A percentile compares a stretch with the other conserved stretches of the same genome.
phyloP scores from a whole-genome alignment of 805 yeast species.

The Sugiyamaella smithiae region DNA sequence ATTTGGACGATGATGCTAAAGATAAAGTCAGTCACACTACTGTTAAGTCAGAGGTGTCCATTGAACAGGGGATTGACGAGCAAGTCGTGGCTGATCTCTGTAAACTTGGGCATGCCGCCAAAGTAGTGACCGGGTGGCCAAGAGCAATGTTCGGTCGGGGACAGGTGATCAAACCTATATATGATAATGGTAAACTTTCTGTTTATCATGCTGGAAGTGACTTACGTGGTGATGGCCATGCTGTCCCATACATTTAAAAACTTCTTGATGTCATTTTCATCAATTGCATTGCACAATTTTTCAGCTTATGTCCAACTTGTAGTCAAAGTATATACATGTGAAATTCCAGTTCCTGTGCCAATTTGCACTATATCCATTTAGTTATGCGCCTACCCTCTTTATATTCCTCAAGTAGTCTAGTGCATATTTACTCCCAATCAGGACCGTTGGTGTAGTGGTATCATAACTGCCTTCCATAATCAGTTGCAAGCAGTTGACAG shows the following conservation, averaged over 20 bases:
- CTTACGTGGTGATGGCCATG: constrained; percentile 75
- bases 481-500: constrained; percentile 5
- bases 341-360: too few species aligned
- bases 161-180: constrained; percentile 56
- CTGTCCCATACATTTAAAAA: constrained; percentile 43
- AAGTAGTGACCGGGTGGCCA: constrained; percentile 40
- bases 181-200: constrained; percentile 37
- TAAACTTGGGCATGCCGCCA: constrained; percentile 55
- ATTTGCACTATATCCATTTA: too few species aligned
- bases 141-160: constrained; percentile 44
- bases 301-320: too few species aligned
- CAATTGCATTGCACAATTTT: background rate
- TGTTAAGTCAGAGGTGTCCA: constrained; percentile 49
- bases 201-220: constrained; percentile 72
- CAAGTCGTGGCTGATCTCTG: constrained; percentile 46
- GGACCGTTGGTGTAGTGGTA: constrained; percentile 7
- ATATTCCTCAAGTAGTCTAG: too few species aligned
- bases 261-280: background rate
- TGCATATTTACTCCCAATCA: too few species aligned
- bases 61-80: constrained; percentile 59
- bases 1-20: constrained; percentile 50
- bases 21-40: constrained; percentile 62
- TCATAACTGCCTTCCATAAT: constrained; percentile 5
- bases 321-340: too few species aligned
- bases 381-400: too few species aligned